Base-by-base conservation (phyloP, 2,329 filamentous ascomycete genomes). In the Zasmidium angulare region DNA sequence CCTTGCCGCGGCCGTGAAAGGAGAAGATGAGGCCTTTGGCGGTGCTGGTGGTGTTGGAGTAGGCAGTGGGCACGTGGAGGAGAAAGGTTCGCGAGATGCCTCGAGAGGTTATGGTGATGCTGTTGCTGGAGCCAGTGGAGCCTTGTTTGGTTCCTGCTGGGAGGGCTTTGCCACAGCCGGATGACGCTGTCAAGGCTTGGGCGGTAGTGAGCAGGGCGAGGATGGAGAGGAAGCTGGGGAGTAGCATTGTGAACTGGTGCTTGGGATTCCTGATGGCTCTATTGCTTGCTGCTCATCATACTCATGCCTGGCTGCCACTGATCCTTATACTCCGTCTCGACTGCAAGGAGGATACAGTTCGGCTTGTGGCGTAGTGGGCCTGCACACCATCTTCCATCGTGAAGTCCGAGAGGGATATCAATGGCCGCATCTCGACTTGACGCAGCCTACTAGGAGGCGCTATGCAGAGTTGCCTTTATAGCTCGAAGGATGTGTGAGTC, bases 11-110 rank as follows among this genome's bases (percentile, higher is more conserved):
- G 3, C 80, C 80, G 55, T 81, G 78, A 64, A 76, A 82, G 0
- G 79, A 80, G 46, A 82, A 72, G 46, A 81, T 78, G 26, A 82
- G 57, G 0, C 78, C 74, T 0, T 74, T 68, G 1, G 77, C 71
- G 50, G 71, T 68, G 11, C 59, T 59, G 21, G 77, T 62, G 68
- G 81, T 82, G 40, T 68, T 71, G 31, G n/a, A n/a, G n/a, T n/a
- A n/a, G n/a, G n/a, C n/a, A n/a, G 71, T 50, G 1, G 77, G 76
- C 3, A 78, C 65, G 50, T 77, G 74, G 4, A 79, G 66, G 17
- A 74, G 70, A 49, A 76, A 78, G 22, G 66, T 68, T 4, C 76
- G 73, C 20, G 69, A 19, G 12, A 57, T 21, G 50, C 64, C 64
- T 36, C 43, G 48, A 10, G 60, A 63, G 24, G 65, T 66, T 11